Evolutionary conservation across 345 rosid genomes (phyloP), one percentile per base, ranked within the genome.

Genomic region (Melaleuca alternifolia): DNA sequence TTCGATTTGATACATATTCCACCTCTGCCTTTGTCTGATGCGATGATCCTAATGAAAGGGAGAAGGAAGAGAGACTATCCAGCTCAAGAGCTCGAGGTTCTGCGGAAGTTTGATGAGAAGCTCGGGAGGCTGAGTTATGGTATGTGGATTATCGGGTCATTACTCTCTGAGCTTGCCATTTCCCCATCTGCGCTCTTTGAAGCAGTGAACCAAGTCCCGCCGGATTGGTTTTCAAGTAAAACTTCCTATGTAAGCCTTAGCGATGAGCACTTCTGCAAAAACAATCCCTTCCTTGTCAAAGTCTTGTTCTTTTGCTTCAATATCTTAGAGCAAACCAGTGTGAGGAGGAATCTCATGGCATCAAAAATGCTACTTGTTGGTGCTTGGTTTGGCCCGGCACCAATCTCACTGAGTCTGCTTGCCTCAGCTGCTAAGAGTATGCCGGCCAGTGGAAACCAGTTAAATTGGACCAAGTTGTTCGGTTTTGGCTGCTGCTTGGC

Each of bases 361-460:
- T 88, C 91, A 37, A 91, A 92, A 92, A 97, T 96, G 97, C 93
- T 96, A 79, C 93, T 95, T 6, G 98, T 93, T 11, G 98, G 97
- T 57, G 96, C 95, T 89, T 97, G 98, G 98, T 93, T 97, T 88
- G 99, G 96, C 86, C 96, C 98, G 0, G 93, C 94, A 21, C 93
- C 98, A 2, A 89, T 96, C 65, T 86, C 96, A 0, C 94, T 89
- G 26, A 92, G 77, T 87, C 82, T 96, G 87, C 93, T 97, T 44
- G 94, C 93, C 50, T 81, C 93, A 75, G 95, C 97, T 4, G 97
- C 99, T 51, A 94, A 93, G 83, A 89, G 89, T 84, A 88, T 95
- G 94, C 92, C 98, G n/a, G 86, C 84, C 71, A 86, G 91, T 71
- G 93, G 93, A 23, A 94, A 92, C 87, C 88, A 91, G 76, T 88